Evolutionary conservation across 768 basidiomycete species (phyloP), one percentile per base, ranked within the genome.

Genomic region (Hygrophorus russula): DNA sequence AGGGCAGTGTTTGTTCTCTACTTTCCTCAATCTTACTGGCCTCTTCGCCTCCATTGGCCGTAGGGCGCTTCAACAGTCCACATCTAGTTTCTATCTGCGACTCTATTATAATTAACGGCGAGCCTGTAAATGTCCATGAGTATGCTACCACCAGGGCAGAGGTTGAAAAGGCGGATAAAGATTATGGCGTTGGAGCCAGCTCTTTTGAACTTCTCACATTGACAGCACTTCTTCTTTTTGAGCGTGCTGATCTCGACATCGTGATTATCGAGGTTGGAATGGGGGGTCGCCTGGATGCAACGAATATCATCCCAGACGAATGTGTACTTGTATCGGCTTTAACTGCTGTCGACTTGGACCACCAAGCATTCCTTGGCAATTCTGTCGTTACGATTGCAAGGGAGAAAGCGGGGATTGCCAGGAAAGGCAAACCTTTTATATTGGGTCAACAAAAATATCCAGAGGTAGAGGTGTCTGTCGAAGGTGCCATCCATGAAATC

Each of bases 181-280:
- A 61, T 2, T 54, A 73, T 17, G 53, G 48, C 1, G 67, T 75
- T 14, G 57, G 64, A 2, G 74, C 82, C 8, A 87, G 73, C 44
- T 73, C 66, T 50, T 98, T 98, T 59, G 96, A 98, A 64, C 54
- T 92, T 14, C 70, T 93, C 46, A 89, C 93, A 0, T 70, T 87
- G 44, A 82, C 80, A 0, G 93, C 92, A 0, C 73, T 93, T 29
- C 59, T 68, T 33, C 59, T 88, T 36, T 91, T 99, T 54, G 81
- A 92, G 55, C 61, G 62, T 6, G 65, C 64, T 2, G 50, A 62
- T n/a, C 70, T 93, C 5, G 93, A 97, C 51, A 54, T 97, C 31
- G 82, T 80, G 15, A 76, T 98, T 8, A 61, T 96, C 35, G 94
- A 99, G 63, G 93, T 91, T 8, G 94, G 96, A 0, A 82, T 99